These are phyloP conservation scores for Trichosporon sp. DNA, from an alignment of 1,284 basidiomycete species.

Conservation along the genomic window DNA sequence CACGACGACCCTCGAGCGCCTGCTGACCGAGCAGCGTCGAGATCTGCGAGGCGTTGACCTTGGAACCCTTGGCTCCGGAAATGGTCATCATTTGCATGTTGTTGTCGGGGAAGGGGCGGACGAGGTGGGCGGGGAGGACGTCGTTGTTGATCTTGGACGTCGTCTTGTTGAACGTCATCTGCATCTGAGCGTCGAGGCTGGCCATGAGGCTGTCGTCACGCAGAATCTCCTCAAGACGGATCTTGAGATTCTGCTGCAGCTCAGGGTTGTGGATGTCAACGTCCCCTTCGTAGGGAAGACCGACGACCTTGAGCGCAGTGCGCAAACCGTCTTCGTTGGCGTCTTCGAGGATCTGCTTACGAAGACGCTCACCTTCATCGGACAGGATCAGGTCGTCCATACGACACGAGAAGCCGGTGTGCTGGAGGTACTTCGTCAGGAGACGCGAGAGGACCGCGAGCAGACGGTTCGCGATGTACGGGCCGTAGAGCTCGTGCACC, in stretches of 20 bases:
- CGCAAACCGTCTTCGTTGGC: constrained; percentile 76
- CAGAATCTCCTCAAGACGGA: constrained; percentile 84
- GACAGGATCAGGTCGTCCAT: constrained; percentile 98
- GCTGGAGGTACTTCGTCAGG: constrained; percentile 96
- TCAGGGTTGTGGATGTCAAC: constrained; percentile 72
- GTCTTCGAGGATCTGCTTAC: constrained; percentile 70
- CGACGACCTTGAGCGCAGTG: constrained; percentile 72
- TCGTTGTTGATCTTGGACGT: constrained; percentile 84
- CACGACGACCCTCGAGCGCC: constrained; percentile 95
- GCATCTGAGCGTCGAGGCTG: constrained; percentile 88
- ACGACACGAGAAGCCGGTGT: constrained; percentile 95
- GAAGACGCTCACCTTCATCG: constrained; percentile 71
- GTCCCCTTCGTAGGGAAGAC: constrained; percentile 61
- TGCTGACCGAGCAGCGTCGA: constrained; percentile 97
- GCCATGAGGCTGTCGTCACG: constrained; percentile 98
- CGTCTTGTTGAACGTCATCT: constrained; percentile 83
- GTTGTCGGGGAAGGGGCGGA: constrained; percentile 94
- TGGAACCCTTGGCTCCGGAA: constrained; percentile 96
- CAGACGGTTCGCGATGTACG: constrained; percentile 84
- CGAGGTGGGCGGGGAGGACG: constrained; percentile 85
- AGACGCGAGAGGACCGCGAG: constrained; percentile 90
- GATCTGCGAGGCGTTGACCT: constrained; percentile 97
- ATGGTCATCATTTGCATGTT: constrained; percentile 99
- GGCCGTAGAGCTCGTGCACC: constrained; percentile 97
- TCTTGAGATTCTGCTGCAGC: constrained; percentile 60